Percentiles rank a stretch among this genome's conserved stretches.
phyloP scores from a whole-genome alignment of 495 filamentous ascomycete species.

The Ramalina intermedia region DNA sequence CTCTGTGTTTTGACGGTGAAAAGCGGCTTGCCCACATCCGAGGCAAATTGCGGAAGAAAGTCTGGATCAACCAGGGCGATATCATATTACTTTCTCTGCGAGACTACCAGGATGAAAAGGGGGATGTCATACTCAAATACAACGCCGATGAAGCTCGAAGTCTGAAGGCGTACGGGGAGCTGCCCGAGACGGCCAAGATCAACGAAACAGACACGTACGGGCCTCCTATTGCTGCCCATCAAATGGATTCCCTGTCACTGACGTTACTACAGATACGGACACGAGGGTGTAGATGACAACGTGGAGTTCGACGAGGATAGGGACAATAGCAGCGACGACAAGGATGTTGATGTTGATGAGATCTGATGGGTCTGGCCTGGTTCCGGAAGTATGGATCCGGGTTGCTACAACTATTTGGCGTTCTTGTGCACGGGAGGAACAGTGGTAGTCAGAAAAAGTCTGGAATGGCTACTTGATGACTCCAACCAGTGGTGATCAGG shows the following conservation, averaged over 20 bases:
- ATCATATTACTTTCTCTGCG: slow-evolving; percentile 94
- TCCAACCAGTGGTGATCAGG: too few species aligned
- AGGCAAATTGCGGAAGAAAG: slow-evolving; percentile 96
- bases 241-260: background rate
- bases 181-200: slow-evolving; percentile 97
- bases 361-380: slow-evolving; percentile 26
- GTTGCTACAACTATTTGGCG: too few species aligned
- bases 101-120: slow-evolving; percentile 98
- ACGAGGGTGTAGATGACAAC: slow-evolving; percentile 44
- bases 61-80: slow-evolving; percentile 74
- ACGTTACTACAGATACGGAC: slow-evolving; percentile 24
- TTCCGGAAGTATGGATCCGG: too few species aligned
- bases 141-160: slow-evolving; percentile 89
- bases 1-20: slow-evolving; percentile 91
- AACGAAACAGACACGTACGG: slow-evolving; percentile 93
- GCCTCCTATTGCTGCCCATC: background rate
- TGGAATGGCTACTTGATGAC: too few species aligned
- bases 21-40: slow-evolving; percentile 75
- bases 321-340: slow-evolving; percentile 39
- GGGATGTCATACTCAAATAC: slow-evolving; percentile 98
- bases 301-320: slow-evolving; percentile 47
- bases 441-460: too few species aligned
- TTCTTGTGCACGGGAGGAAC: too few species aligned
- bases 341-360: slow-evolving; percentile 47
- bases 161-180: slow-evolving; percentile 90